A percentile compares a stretch with the other conserved stretches of the same genome.
These are phyloP conservation scores for Yamadazyma membranifaciens DNA, from an alignment of 1,139 yeast species.

Conservation along the genomic window DNA sequence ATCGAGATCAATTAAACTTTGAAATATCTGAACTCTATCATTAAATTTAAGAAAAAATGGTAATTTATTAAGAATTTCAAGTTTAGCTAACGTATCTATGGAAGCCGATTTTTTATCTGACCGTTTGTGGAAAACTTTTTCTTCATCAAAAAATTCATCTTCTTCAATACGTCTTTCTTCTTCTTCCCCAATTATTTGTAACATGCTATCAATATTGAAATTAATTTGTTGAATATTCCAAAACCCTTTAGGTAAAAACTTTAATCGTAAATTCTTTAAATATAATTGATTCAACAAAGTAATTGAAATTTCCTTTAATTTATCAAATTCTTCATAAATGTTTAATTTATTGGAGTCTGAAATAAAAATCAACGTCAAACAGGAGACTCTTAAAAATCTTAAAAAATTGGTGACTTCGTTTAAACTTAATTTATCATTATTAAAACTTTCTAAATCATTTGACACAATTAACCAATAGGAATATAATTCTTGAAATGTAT, in stretches of 20 bases:
- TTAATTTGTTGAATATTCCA: slow-evolving; percentile 48
- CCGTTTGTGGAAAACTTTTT: neutral
- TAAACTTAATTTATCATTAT: slow-evolving; percentile 41
- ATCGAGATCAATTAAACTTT: slow-evolving; percentile 58
- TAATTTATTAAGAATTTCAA: slow-evolving; percentile 56
- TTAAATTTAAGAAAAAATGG: slow-evolving; percentile 83
- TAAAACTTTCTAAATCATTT: slow-evolving; percentile 64
- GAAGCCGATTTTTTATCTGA: slow-evolving; percentile 7
- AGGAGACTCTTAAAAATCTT: slow-evolving; percentile 51
- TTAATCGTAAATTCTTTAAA: slow-evolving; percentile 63
- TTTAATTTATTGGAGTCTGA: slow-evolving; percentile 5
- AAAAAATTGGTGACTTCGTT: slow-evolving; percentile 48
- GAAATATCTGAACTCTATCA: slow-evolving; percentile 71
- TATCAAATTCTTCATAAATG: slow-evolving; percentile 18
- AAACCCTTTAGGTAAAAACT: slow-evolving; percentile 51
- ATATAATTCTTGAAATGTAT: slow-evolving; percentile 38
- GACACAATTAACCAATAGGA: slow-evolving; percentile 58
- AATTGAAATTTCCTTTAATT: slow-evolving; percentile 40
- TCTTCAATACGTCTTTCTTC: slow-evolving; percentile 26
- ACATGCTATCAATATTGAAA: slow-evolving; percentile 29
- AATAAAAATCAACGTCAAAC: slow-evolving; percentile 54
- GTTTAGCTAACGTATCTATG: slow-evolving; percentile 19
- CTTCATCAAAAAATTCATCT: slow-evolving; percentile 18
- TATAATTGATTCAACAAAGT: slow-evolving; percentile 67
- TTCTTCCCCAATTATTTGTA: slow-evolving; percentile 38